Conservation (phyloP, 2,329 filamentous ascomycete genomes). For the Aspergillus vadensis region DNA sequence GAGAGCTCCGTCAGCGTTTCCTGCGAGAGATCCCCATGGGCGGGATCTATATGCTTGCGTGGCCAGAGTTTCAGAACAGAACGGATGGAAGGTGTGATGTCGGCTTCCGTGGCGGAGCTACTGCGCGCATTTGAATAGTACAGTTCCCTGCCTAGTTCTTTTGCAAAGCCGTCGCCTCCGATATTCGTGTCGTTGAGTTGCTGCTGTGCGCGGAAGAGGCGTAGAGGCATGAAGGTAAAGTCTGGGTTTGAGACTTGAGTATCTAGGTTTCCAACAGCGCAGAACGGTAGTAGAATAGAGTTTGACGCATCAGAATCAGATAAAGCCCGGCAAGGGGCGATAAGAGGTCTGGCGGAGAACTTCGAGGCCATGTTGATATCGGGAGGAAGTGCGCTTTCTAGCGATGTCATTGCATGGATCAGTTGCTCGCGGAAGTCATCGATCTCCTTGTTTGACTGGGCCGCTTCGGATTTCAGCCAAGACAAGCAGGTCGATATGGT, state of each 20-base stretch:
- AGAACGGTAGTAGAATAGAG: slow-evolving; percentile 57
- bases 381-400: slow-evolving; percentile 47
- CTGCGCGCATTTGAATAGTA: slow-evolving; percentile 43
- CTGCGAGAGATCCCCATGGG: slow-evolving; percentile 14
- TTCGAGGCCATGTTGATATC: slow-evolving; percentile 36
- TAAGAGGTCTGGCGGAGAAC: slow-evolving; percentile 42
- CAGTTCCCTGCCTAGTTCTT: slow-evolving; percentile 63
- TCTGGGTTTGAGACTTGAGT: slow-evolving; percentile 53
- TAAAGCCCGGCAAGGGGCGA: slow-evolving; percentile 37
- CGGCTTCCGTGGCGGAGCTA: slow-evolving; percentile 28
- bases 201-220: slow-evolving; percentile 68
- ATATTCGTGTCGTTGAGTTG: slow-evolving; percentile 58
- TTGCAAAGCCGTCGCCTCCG: slow-evolving; percentile 62
- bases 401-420: slow-evolving; percentile 38
- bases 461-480: slow-evolving; percentile 34
- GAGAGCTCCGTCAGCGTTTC: slow-evolving; percentile 26
- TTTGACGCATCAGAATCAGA: slow-evolving; percentile 34
- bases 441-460: slow-evolving; percentile 27
- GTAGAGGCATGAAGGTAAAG: slow-evolving; percentile 63
- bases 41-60: slow-evolving; percentile 11
- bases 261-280: slow-evolving; percentile 64
- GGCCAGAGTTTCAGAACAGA: slow-evolving; percentile 29
- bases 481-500: slow-evolving; percentile 39
- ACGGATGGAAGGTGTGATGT: slow-evolving; percentile 23
- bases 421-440: slow-evolving; percentile 51